Percentiles rank a stretch among this genome's conserved stretches.
Evolutionary conservation across 208 protist genomes (phyloP).

Genomic region (Crithidia fasciculata): DNA sequence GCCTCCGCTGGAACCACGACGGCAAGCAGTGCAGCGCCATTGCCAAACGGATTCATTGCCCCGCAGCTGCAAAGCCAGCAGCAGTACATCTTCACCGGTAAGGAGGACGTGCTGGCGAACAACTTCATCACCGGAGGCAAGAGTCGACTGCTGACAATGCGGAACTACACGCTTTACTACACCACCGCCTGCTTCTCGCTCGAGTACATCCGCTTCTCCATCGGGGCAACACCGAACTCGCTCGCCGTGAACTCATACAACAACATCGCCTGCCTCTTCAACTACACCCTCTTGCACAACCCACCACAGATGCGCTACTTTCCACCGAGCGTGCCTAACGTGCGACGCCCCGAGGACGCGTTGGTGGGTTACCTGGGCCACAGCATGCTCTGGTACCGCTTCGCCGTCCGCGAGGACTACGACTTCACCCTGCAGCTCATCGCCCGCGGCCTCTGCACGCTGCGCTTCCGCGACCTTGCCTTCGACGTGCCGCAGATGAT

Average conservation of each 20-base stretch:
- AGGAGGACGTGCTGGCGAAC: slow-evolving; percentile 41
- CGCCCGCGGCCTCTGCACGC: slow-evolving; percentile 66
- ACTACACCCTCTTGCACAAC: slow-evolving; percentile 71
- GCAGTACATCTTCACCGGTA: slow-evolving; percentile 38
- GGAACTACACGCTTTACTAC: slow-evolving; percentile 44
- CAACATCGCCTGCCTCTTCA: slow-evolving; percentile 89
- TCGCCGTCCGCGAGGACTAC: slow-evolving; percentile 89
- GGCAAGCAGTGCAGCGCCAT: not conserved
- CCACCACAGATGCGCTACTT: slow-evolving; percentile 53
- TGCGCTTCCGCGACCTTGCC: slow-evolving; percentile 81
- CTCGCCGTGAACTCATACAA: slow-evolving; percentile 86
- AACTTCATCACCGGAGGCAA: slow-evolving; percentile 31
- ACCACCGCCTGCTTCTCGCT: slow-evolving; percentile 74
- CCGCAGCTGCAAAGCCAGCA: slow-evolving; percentile 15
- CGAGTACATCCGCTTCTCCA: slow-evolving; percentile 82
- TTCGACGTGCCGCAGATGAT: slow-evolving; percentile 89
- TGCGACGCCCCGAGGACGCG: slow-evolving; percentile 46
- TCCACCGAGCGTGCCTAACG: slow-evolving; percentile 31
- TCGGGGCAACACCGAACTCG: slow-evolving; percentile 45
- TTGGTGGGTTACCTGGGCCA: slow-evolving; percentile 48
- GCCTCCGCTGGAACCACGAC: not conserved
- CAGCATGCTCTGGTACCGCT: slow-evolving; percentile 82
- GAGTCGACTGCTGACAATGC: slow-evolving; percentile 3
- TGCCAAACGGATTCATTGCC: not conserved
- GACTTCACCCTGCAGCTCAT: slow-evolving; percentile 92